Conservation (phyloP, 2,329 filamentous ascomycete species). For the Gaeumannomyces tritici region DNA sequence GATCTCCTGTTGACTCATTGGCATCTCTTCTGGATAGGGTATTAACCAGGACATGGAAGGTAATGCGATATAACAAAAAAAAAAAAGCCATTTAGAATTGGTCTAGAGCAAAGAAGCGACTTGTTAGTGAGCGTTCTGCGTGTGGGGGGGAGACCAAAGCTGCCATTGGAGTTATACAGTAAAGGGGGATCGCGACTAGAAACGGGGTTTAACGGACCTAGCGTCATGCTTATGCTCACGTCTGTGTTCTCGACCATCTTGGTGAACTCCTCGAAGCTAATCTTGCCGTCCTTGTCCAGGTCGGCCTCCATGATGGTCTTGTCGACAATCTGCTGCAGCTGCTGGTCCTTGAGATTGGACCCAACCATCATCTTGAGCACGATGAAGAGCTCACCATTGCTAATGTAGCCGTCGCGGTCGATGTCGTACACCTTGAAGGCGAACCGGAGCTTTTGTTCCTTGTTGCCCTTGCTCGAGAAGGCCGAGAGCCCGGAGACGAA, state of each 20-base stretch:
- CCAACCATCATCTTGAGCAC: constrained; percentile 99
- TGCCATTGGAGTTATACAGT: no score
- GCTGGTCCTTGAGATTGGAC: constrained; percentile 97
- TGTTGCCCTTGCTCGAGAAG: constrained; percentile 96
- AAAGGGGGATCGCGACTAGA: neutral
- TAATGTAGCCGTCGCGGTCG: constrained; percentile 96
- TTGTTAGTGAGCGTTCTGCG: neutral
- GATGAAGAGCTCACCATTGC: constrained; percentile 97
- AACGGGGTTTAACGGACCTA: constrained; percentile 38
- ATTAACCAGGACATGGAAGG: neutral
- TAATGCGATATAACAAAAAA: neutral
- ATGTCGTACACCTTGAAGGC: constrained; percentile 99
- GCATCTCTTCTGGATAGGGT: neutral
- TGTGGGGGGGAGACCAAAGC: neutral
- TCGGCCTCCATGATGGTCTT: constrained; percentile 99
- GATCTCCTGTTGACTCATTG: neutral
- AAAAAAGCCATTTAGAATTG: neutral
- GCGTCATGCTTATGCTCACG: constrained; percentile 65
- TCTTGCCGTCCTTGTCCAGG: constrained; percentile 90
- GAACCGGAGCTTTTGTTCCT: constrained; percentile 95
- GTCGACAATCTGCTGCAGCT: constrained; percentile 98
- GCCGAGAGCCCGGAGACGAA: constrained; percentile 93
- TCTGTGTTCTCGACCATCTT: constrained; percentile 97
- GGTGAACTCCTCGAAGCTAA: constrained; percentile 97
- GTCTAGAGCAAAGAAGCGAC: neutral